Conservation (phyloP, 2,329 filamentous ascomycete genomes). For the Chaetomium sp. region DNA sequence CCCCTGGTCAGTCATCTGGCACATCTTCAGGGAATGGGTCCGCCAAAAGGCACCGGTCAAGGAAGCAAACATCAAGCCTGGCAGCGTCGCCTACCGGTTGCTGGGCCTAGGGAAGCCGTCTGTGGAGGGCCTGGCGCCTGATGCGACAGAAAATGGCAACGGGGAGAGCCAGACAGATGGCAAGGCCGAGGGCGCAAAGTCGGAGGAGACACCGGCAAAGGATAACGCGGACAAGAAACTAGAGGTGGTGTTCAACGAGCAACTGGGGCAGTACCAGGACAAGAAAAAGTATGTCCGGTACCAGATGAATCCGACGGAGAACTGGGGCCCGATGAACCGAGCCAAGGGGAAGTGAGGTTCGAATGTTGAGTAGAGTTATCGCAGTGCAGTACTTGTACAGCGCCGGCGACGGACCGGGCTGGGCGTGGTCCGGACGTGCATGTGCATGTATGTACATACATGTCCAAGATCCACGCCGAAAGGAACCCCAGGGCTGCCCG, state of each 20-base stretch:
- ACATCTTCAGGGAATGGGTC: slow-evolving; percentile 90
- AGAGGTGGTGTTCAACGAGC: slow-evolving; percentile 71
- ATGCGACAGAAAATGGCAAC: slow-evolving; percentile 37
- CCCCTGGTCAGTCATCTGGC: slow-evolving; percentile 87
- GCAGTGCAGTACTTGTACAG: background rate
- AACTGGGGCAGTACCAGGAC: slow-evolving; percentile 69
- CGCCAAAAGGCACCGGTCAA: slow-evolving; percentile 79
- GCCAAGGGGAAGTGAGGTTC: slow-evolving; percentile 64
- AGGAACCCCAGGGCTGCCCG: background rate
- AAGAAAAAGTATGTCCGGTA: slow-evolving; percentile 77
- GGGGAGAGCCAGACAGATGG: slow-evolving; percentile 37
- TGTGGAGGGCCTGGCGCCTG: slow-evolving; percentile 30
- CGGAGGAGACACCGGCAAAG: slow-evolving; percentile 35
- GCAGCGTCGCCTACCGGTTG: slow-evolving; percentile 72
- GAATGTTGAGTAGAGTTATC: background rate
- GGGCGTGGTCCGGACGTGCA: no score
- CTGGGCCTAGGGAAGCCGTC: slow-evolving; percentile 50
- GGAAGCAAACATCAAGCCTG: slow-evolving; percentile 66
- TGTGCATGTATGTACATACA: background rate
- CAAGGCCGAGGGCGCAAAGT: slow-evolving; percentile 29
- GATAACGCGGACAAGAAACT: slow-evolving; percentile 34
- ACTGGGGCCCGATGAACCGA: slow-evolving; percentile 85
- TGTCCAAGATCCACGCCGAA: background rate
- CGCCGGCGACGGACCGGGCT: background rate
- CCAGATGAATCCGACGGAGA: slow-evolving; percentile 84